These are phyloP conservation scores for Actinidia chinensis DNA, from an alignment of 179 eudicot species.

Conservation along the genomic window DNA sequence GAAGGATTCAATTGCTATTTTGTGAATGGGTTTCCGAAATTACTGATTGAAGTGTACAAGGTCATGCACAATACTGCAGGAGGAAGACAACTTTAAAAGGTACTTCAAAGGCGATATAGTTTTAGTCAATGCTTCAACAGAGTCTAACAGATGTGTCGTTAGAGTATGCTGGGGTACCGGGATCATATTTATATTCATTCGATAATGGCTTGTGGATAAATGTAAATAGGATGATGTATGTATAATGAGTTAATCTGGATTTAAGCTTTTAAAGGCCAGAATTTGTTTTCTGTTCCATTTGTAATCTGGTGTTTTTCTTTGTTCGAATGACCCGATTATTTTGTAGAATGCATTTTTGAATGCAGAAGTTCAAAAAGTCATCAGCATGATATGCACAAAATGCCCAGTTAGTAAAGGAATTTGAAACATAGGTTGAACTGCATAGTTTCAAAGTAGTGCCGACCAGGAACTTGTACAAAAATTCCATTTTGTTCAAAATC, in stretches of 20 bases:
- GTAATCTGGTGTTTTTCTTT: background rate
- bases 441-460: no score
- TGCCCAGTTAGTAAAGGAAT: background rate
- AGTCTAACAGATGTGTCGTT: background rate
- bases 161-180: background rate
- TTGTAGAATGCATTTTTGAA: background rate
- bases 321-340: background rate
- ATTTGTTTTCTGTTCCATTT: background rate
- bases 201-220: background rate
- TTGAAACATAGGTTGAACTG: no score
- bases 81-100: slow-evolving; percentile 66
- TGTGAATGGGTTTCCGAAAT: slow-evolving; percentile 62
- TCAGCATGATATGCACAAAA: background rate
- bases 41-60: slow-evolving; percentile 81
- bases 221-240: slow-evolving; percentile 10
- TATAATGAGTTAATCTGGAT: slow-evolving; percentile 12
- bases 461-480: no score
- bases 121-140: slow-evolving; percentile 2
- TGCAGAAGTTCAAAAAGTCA: background rate
- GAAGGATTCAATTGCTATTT: slow-evolving; percentile 88
- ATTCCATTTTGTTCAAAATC: no score
- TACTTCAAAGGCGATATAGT: slow-evolving; percentile 42
- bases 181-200: background rate
- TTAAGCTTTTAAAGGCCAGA: background rate
- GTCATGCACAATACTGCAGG: slow-evolving; percentile 53